A percentile compares a stretch with the other conserved stretches of the same genome.
Evolutionary conservation across 257 asterid species (phyloP).

Genomic region (Solanum bulbocastanum): DNA sequence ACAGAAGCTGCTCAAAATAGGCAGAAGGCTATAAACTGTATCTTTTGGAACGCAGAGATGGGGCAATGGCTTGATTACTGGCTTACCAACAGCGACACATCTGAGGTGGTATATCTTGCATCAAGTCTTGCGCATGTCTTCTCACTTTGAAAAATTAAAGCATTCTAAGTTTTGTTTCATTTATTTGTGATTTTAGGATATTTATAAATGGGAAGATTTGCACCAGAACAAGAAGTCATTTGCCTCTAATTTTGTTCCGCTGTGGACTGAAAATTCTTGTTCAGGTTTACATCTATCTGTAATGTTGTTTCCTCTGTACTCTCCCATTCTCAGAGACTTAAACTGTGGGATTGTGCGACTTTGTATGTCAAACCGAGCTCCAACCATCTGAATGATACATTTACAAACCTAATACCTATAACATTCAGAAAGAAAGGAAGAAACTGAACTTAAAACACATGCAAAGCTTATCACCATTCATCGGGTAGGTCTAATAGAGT

Average conservation of each 20-base stretch:
- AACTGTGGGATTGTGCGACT: neutral
- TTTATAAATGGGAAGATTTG: constrained; percentile 46
- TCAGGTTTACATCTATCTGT: constrained; percentile 45
- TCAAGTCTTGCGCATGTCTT: neutral
- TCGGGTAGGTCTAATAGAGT: neutral
- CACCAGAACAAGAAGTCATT: constrained; percentile 19
- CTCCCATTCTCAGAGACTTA: neutral
- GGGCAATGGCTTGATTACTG: constrained; percentile 93
- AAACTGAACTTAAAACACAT: neutral
- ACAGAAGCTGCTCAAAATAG: constrained; percentile 47
- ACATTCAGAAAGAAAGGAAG: neutral
- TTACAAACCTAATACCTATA: neutral
- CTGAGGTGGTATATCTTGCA: constrained; percentile 20
- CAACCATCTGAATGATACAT: neutral
- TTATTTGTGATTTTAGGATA: constrained; percentile 23
- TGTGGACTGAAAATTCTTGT: constrained; percentile 55
- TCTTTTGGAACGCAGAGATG: constrained; percentile 62
- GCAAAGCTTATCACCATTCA: neutral
- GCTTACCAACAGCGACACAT: constrained; percentile 23
- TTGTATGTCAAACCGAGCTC: neutral
- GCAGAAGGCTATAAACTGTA: constrained; percentile 50
- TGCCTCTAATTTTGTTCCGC: constrained; percentile 23
- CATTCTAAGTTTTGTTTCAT: neutral
- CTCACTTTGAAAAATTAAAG: neutral
- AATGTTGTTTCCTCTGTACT: neutral